A percentile compares a stretch with the other conserved stretches of the same genome.
phyloP scores from a whole-genome alignment of 192 early-diverging fungal genomes.

The Coemansia sp. region DNA sequence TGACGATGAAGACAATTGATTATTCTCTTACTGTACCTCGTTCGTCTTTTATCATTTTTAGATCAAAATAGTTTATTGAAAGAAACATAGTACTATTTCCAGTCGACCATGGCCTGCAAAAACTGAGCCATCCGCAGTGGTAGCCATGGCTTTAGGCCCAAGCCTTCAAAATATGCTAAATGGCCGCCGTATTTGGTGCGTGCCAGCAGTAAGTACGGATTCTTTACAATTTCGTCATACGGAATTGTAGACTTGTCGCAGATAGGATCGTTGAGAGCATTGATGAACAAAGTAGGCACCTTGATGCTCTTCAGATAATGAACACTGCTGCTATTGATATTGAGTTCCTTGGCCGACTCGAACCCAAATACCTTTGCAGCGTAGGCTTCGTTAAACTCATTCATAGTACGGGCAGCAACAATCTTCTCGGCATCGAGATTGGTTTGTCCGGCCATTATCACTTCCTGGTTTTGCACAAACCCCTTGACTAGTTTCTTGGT shows the following conservation, averaged over 20 bases:
- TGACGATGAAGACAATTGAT: slow-evolving; percentile 28
- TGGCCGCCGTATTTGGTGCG: slow-evolving; percentile 85
- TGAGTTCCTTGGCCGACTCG: slow-evolving; percentile 77
- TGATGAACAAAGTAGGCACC: slow-evolving; percentile 81
- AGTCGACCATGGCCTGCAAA: slow-evolving; percentile 39
- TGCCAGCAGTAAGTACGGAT: slow-evolving; percentile 79
- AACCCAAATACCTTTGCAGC: slow-evolving; percentile 75
- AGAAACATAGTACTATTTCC: neutral
- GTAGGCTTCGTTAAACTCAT: slow-evolving; percentile 79
- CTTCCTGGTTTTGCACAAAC: slow-evolving; percentile 48
- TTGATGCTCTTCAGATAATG: slow-evolving; percentile 59
- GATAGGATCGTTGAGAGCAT: slow-evolving; percentile 90
- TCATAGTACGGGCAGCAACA: slow-evolving; percentile 58
- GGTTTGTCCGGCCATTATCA: slow-evolving; percentile 54
- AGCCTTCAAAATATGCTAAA: slow-evolving; percentile 71
- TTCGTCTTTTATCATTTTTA: neutral
- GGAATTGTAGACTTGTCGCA: slow-evolving; percentile 68
- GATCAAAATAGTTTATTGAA: neutral
- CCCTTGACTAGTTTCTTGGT: slow-evolving; percentile 54
- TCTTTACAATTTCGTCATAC: slow-evolving; percentile 66
- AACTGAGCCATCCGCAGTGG: slow-evolving; percentile 64
- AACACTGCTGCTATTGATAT: slow-evolving; percentile 60
- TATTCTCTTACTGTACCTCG: neutral
- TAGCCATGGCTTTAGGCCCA: slow-evolving; percentile 55
- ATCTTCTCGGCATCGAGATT: slow-evolving; percentile 46